Percentiles rank a stretch among this genome's conserved stretches.
These are phyloP conservation scores for Roridomyces roridus DNA, from an alignment of 768 basidiomycete genomes.

Conservation along the genomic window DNA sequence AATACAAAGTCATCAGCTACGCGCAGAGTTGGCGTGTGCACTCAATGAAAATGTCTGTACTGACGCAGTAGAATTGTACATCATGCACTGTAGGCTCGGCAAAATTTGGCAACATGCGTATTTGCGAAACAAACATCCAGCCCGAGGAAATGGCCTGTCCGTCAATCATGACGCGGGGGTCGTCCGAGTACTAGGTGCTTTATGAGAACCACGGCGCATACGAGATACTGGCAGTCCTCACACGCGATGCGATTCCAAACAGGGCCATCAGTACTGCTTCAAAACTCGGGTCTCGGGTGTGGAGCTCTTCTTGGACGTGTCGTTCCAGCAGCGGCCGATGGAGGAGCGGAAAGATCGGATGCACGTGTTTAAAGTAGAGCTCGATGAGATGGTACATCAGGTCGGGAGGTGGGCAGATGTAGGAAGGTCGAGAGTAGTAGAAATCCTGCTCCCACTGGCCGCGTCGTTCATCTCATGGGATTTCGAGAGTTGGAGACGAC, in stretches of 20 bases:
- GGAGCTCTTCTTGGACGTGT: constrained; percentile 29
- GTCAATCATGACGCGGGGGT: constrained; percentile 47
- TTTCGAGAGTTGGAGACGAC: neutral
- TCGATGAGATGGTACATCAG: constrained; percentile 50
- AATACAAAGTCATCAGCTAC: constrained; percentile 41
- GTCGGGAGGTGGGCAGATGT: constrained; percentile 38
- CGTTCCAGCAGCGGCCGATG: constrained; percentile 24
- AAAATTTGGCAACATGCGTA: constrained; percentile 51
- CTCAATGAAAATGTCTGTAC: constrained; percentile 18
- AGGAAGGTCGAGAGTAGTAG: constrained; percentile 12
- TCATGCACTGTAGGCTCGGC: constrained; percentile 41
- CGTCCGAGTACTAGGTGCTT: constrained; percentile 50
- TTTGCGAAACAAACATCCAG: constrained; percentile 56
- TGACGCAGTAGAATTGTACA: constrained; percentile 55
- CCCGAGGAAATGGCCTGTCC: constrained; percentile 43
- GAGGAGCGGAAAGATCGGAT: constrained; percentile 51
- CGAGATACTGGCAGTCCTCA: constrained; percentile 25
- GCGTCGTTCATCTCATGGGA: neutral
- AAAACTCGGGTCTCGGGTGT: constrained; percentile 51
- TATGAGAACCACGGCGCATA: neutral
- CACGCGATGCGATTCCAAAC: constrained; percentile 58
- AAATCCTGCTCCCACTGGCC: constrained; percentile 20
- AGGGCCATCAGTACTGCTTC: constrained; percentile 48
- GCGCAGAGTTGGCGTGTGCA: neutral
- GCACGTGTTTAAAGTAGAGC: constrained; percentile 52